Conservation (phyloP, 1,284 basidiomycete species). For the Anthracocystis walkeri region DNA sequence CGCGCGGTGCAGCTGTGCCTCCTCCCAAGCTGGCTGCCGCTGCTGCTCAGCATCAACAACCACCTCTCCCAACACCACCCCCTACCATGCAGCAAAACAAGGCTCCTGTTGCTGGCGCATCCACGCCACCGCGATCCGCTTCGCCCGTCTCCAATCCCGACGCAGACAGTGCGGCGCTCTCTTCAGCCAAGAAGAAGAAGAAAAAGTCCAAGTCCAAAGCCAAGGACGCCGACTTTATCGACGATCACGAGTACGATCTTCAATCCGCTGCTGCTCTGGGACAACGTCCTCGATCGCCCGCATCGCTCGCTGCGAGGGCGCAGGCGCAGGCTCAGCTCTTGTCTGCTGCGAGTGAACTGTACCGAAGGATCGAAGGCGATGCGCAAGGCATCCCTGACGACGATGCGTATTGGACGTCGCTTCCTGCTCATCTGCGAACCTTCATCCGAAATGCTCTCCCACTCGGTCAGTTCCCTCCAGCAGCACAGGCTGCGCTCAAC, state of each 20-base stretch:
- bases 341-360: constrained; percentile 67
- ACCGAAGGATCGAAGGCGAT: constrained; percentile 67
- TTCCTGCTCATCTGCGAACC: constrained; percentile 74
- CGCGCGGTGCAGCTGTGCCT: constrained; percentile 36
- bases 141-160: constrained; percentile 43
- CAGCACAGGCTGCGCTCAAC: constrained; percentile 50
- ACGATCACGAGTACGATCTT: constrained; percentile 47
- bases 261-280: constrained; percentile 41
- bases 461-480: constrained; percentile 63
- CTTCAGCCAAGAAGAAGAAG: constrained; percentile 62
- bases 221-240: constrained; percentile 46
- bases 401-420: constrained; percentile 75
- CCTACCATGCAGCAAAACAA: constrained; percentile 31
- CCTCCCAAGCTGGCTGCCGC: constrained; percentile 51
- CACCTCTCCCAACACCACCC: constrained; percentile 13
- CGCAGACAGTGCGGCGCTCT: constrained; percentile 32
- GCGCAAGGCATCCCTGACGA: constrained; percentile 71
- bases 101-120: constrained; percentile 33
- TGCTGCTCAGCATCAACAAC: constrained; percentile 37
- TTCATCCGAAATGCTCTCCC: constrained; percentile 75
- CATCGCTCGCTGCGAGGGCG: constrained; percentile 56
- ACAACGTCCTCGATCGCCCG: constrained; percentile 46
- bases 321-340: constrained; percentile 67
- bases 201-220: constrained; percentile 63
- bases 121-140: constrained; percentile 37